Conservation (phyloP, 2,329 filamentous ascomycete genomes). For the Fusarium sp. region DNA sequence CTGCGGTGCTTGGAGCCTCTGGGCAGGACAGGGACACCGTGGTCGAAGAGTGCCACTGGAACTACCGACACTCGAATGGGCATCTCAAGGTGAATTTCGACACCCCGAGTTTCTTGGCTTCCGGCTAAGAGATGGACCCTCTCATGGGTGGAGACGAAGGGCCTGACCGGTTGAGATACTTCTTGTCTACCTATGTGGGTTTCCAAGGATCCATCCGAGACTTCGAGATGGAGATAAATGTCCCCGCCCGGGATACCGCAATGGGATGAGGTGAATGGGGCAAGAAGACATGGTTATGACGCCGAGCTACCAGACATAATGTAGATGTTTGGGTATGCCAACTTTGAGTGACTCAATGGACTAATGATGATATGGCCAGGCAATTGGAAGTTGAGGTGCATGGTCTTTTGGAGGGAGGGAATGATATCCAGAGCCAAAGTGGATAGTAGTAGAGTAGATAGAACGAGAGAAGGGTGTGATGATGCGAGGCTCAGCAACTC, state of each 20-base stretch:
- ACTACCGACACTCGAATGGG: neutral
- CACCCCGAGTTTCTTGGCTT: neutral
- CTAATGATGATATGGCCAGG: neutral
- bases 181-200: conserved; percentile 9
- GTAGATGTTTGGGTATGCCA: neutral
- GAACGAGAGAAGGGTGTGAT: neutral
- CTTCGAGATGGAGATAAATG: conserved; percentile 7
- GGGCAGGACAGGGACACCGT: neutral
- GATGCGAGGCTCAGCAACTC: neutral
- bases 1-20: neutral
- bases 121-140: conserved; percentile 2
- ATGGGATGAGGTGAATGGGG: conserved; percentile 8
- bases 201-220: conserved; percentile 7
- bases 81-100: neutral
- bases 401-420: neutral
- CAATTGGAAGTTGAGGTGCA: neutral
- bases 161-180: neutral
- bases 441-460: neutral
- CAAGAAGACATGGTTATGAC: neutral
- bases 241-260: conserved; percentile 14
- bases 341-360: neutral
- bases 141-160: conserved; percentile 21
- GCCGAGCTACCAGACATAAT: neutral
- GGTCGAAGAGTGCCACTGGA: neutral
- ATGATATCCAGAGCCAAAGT: neutral